These are phyloP conservation scores for Claviceps sp. DNA, from an alignment of 2,329 filamentous ascomycete species.

Conservation along the genomic window DNA sequence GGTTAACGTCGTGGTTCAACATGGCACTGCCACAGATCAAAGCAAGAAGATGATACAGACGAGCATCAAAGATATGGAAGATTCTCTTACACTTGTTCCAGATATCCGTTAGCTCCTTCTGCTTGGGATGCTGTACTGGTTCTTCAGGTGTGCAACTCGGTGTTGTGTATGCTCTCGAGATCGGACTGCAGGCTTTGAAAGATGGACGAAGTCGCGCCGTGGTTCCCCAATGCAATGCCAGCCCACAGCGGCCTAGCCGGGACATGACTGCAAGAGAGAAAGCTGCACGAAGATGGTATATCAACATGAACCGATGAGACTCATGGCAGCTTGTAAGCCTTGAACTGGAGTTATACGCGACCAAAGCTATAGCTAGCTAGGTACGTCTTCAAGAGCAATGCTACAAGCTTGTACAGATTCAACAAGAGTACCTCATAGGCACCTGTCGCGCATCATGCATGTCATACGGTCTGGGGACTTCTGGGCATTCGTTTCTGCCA, in stretches of 20 bases:
- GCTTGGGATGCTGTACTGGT: conserved; percentile 7
- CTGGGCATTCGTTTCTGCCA: conserved; percentile 1
- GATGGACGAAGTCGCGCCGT: not conserved
- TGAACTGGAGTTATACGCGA: too few relatives aligned
- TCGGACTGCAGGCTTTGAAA: conserved; percentile 8
- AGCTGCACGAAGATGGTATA: not conserved
- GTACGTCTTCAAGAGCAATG: too few relatives aligned
- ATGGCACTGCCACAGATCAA: not conserved
- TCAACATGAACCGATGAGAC: not conserved
- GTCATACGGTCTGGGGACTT: not conserved
- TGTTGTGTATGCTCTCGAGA: conserved; percentile 4
- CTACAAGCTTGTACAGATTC: not conserved
- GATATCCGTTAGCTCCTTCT: conserved; percentile 13
- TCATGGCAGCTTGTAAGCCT: not conserved
- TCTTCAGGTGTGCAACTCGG: not conserved
- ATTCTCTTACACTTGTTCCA: conserved; percentile 19
- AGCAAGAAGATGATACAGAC: not conserved
- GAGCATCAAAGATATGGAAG: too few relatives aligned
- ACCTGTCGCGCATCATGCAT: too few relatives aligned
- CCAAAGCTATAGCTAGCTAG: too few relatives aligned
- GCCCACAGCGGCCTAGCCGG: conserved; percentile 12
- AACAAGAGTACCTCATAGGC: too few relatives aligned
- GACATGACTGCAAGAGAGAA: conserved; percentile 13
- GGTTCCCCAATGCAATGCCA: conserved; percentile 9
- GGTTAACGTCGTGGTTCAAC: not conserved